A percentile compares a stretch with the other conserved stretches of the same genome.
phyloP scores from a whole-genome alignment of 1,139 yeast species.

The Pneumocystis carinii region DNA sequence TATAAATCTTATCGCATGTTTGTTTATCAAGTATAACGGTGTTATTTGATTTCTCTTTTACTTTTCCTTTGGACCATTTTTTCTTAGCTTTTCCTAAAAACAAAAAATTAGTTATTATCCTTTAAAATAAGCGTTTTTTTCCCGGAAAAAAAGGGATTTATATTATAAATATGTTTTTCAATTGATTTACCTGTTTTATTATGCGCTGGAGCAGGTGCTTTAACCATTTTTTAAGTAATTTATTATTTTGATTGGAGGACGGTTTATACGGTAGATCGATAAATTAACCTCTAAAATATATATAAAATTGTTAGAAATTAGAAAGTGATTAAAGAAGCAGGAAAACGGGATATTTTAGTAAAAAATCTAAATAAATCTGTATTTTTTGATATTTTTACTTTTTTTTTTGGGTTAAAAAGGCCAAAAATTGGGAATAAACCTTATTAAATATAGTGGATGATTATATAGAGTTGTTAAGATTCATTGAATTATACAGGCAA shows the following conservation, averaged over 20 bases:
- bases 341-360: no score
- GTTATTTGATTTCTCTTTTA: slow-evolving; percentile 97
- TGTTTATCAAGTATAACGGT: slow-evolving; percentile 95
- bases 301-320: no score
- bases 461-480: not conserved
- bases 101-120: not conserved
- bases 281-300: no score
- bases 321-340: no score
- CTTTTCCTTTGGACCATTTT: slow-evolving; percentile 99
- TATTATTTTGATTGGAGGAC: no score
- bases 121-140: not conserved
- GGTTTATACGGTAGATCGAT: no score
- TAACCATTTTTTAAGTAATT: not conserved
- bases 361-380: not conserved
- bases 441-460: not conserved
- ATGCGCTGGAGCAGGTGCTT: not conserved
- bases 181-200: not conserved
- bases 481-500: not conserved
- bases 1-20: slow-evolving; percentile 96
- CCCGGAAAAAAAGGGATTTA: not conserved
- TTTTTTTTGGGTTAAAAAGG: not conserved
- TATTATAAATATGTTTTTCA: not conserved
- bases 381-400: not conserved
- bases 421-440: not conserved
- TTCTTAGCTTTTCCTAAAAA: slow-evolving; percentile 38